Conservation (phyloP, 2,329 filamentous ascomycete genomes). For the Fusarium secorum region DNA sequence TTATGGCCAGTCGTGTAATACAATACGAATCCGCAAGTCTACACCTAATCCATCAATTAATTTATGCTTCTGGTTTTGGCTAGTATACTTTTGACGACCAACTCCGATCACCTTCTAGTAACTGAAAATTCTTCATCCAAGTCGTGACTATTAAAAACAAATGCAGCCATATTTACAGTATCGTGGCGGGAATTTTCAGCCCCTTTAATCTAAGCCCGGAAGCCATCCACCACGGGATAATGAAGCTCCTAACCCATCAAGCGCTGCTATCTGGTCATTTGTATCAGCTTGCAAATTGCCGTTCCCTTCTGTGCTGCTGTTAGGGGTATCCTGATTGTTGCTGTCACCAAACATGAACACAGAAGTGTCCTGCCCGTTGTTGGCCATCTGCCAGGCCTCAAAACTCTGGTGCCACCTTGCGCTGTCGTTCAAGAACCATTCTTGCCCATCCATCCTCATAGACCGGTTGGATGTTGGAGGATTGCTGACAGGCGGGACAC, state of each 20-base stretch:
- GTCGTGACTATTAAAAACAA: background rate
- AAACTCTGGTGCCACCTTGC: conserved; percentile 67
- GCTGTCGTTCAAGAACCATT: conserved; percentile 66
- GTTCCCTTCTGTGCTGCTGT: conserved; percentile 25
- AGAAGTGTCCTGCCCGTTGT: conserved; percentile 35
- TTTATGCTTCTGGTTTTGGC: background rate
- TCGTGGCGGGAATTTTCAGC: background rate
- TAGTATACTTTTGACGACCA: background rate
- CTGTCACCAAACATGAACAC: conserved; percentile 44
- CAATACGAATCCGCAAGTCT: background rate
- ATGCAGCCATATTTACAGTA: background rate
- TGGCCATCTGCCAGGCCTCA: conserved; percentile 58
- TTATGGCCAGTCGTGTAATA: background rate
- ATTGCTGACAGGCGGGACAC: conserved; percentile 36
- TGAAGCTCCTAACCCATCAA: conserved; percentile 47
- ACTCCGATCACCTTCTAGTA: conserved; percentile 1
- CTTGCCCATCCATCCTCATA: conserved; percentile 58
- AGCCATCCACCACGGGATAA: conserved; percentile 48
- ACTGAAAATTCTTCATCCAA: background rate
- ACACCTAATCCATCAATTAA: background rate
- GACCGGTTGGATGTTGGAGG: conserved; percentile 28
- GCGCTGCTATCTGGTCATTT: conserved; percentile 38
- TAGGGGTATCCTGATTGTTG: conserved; percentile 30
- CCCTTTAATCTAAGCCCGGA: conserved; percentile 46
- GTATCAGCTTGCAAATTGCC: conserved; percentile 28